Base-by-base conservation (phyloP, 1,284 basidiomycete genomes). In the Meripilus lineatus region DNA sequence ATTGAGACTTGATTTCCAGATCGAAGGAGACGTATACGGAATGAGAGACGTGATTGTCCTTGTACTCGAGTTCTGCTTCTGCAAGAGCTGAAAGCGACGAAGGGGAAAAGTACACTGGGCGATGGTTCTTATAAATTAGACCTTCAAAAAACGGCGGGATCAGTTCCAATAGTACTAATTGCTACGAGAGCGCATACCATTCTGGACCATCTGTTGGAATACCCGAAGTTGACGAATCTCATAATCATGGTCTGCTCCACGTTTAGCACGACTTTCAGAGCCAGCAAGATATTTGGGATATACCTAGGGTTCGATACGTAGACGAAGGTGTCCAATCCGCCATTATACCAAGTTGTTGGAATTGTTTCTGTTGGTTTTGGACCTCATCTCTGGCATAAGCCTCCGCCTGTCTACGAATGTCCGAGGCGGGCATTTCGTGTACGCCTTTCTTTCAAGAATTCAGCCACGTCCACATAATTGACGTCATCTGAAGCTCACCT, bases 71-170 rank as follows among this genome's bases (percentile, higher is more conserved):
- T 61, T 99, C 95, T 0, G 95, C 93, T 66, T 99, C 95, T 1
- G 95, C 96, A 4, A 99, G 70, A 0, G 95, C 95, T 1, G 96
- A 96, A 10, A 80, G 79, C 3, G 94, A 95, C 0, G 93, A 96
- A 0, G 95, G 95, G 0, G 95, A 98, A 65, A 92, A 99, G 63
- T 97, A 86, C 1, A 96, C 93, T 0, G 96, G 96, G 17, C 92
- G 84, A 52, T 89, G 84, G 48, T 88, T 83, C 46, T 93, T 79
- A 52, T 89, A 91, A 49, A 99, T 89, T 20, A 94, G 74, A 28
- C 83, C 89, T 84, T 51, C 18, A 30, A 2, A 15, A 10, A 22
- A 24, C 22, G 13, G 28, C 28, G 10, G 10, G 10, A 10, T 30
- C 10, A 30, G 17, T 8, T 10, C 17, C 34, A 35, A 14, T 35